Conservation (phyloP, 495 filamentous ascomycete genomes). For the Pseudevernia furfuracea region DNA sequence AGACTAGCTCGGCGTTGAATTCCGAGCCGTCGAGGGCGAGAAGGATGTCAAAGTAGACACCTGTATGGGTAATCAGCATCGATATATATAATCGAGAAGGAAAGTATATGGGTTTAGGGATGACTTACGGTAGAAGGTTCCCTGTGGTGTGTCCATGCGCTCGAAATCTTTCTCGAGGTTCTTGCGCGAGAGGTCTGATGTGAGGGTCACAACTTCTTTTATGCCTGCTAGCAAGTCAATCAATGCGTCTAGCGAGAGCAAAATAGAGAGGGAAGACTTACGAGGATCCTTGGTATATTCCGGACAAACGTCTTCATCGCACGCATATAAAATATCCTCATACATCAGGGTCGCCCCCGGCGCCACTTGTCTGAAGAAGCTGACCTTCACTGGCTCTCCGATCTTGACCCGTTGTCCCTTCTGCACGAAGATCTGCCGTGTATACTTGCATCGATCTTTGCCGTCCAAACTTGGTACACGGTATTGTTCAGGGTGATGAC, state of each 20-base stretch:
- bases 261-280: slow-evolving; percentile 50
- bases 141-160: slow-evolving; percentile 97
- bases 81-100: neutral
- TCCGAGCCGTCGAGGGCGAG: slow-evolving; percentile 94
- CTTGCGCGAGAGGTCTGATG: slow-evolving; percentile 92
- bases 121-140: slow-evolving; percentile 77
- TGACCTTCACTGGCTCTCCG: slow-evolving; percentile 97
- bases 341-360: slow-evolving; percentile 98
- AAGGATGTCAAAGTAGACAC: slow-evolving; percentile 69
- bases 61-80: slow-evolving; percentile 14
- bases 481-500: slow-evolving; percentile 96
- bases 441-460: slow-evolving; percentile 98
- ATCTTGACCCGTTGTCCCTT: slow-evolving; percentile 99
- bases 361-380: slow-evolving; percentile 96
- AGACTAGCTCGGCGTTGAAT: slow-evolving; percentile 96
- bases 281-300: slow-evolving; percentile 99
- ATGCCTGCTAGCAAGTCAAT: slow-evolving; percentile 56
- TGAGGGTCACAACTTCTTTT: slow-evolving; percentile 98
- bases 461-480: slow-evolving; percentile 93
- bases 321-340: slow-evolving; percentile 96
- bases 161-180: slow-evolving; percentile 99
- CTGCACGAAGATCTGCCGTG: slow-evolving; percentile 95
- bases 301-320: slow-evolving; percentile 94
- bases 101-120: neutral
- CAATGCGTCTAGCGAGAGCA: slow-evolving; percentile 21